Percentiles rank a stretch among this genome's conserved stretches.
Conservation (phyloP, 2,329 filamentous ascomycete genomes). For the Penicillium nordicum region DNA sequence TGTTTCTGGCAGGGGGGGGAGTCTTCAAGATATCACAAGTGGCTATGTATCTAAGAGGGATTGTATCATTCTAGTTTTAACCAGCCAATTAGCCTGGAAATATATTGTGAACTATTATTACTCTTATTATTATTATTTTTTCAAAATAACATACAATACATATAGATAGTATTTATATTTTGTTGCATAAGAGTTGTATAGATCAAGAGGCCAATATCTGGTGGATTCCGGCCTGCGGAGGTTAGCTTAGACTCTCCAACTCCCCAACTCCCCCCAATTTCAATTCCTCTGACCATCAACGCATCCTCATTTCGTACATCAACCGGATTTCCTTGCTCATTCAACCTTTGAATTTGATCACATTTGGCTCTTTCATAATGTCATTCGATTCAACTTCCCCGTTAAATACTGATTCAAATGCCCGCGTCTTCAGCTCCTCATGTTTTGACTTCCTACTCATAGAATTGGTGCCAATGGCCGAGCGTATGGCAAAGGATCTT, state of each 20-base stretch:
- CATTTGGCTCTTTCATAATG: constrained; percentile 49
- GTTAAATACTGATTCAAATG: constrained; percentile 68
- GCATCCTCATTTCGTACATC: not conserved
- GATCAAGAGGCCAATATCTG: not conserved
- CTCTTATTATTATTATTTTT: not conserved
- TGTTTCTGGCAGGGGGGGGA: constrained; percentile 15
- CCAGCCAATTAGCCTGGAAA: not conserved
- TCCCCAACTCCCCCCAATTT: not conserved
- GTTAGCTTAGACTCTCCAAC: not conserved
- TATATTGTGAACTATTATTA: not conserved
- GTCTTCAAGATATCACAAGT: constrained; percentile 3
- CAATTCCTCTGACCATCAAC: not conserved
- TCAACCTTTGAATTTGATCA: not conserved
- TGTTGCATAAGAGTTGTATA: not conserved
- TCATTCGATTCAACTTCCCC: constrained; percentile 70
- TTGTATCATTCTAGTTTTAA: not conserved
- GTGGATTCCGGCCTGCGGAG: not conserved
- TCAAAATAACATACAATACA: not conserved
- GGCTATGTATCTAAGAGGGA: not conserved
- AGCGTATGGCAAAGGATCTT: constrained; percentile 75
- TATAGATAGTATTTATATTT: not conserved
- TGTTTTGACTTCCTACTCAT: constrained; percentile 94
- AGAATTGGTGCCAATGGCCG: constrained; percentile 91
- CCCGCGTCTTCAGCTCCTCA: constrained; percentile 74
- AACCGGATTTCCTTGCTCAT: not conserved